Evolutionary conservation across 1,284 basidiomycete species (phyloP).

Genomic region (Pascua sp.): DNA sequence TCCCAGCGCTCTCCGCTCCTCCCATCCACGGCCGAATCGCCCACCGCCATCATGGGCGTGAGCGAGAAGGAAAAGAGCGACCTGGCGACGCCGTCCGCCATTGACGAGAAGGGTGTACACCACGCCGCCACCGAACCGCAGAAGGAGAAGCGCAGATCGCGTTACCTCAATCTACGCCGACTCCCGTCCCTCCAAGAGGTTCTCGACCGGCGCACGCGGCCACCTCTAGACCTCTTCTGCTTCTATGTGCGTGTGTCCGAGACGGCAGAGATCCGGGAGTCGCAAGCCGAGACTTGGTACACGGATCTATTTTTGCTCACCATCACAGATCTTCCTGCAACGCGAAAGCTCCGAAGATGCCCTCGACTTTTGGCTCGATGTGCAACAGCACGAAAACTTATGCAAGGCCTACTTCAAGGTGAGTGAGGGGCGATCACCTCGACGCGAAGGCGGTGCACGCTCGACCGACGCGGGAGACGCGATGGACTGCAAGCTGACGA

Average conservation of each 20-base stretch:
- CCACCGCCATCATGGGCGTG: background rate
- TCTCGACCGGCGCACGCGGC: conserved; percentile 77
- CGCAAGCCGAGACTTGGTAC: too few relatives aligned
- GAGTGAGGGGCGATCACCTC: background rate
- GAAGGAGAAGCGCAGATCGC: conserved; percentile 34
- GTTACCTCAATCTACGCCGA: conserved; percentile 45
- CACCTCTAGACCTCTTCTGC: conserved; percentile 96
- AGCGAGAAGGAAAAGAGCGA: conserved; percentile 2
- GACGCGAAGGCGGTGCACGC: background rate
- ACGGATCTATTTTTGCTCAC: background rate
- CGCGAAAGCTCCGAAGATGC: conserved; percentile 92
- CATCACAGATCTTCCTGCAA: conserved; percentile 66
- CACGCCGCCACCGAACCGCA: background rate
- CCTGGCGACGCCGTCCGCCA: background rate
- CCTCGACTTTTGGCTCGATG: conserved; percentile 97
- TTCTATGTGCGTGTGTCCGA: conserved; percentile 76
- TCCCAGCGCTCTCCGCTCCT: background rate
- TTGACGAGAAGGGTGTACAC: background rate
- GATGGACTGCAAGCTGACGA: conserved; percentile 3
- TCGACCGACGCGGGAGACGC: too few relatives aligned
- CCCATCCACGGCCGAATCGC: background rate
- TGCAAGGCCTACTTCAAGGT: conserved; percentile 95
- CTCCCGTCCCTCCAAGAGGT: conserved; percentile 69
- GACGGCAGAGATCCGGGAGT: background rate
- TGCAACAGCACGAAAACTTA: conserved; percentile 97